Evolutionary conservation across 2,329 filamentous ascomycete species (phyloP).

Genomic region (Curvularia hawaiiensis): DNA sequence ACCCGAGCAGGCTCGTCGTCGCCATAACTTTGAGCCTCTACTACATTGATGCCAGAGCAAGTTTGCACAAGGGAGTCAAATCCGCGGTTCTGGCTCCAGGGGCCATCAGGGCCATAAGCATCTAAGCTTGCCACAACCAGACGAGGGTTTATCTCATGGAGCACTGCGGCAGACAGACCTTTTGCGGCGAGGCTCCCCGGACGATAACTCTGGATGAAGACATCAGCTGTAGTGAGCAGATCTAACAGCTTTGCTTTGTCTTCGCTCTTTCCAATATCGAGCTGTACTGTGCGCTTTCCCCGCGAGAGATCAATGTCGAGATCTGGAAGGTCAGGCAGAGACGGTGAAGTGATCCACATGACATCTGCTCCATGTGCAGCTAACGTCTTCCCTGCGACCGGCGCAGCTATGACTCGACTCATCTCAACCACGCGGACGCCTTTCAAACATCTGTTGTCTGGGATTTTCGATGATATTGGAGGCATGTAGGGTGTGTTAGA

Average conservation of each 20-base stretch:
- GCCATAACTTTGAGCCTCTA: conserved; percentile 57
- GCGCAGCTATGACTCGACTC: conserved; percentile 53
- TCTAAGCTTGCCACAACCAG: conserved; percentile 60
- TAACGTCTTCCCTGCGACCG: conserved; percentile 50
- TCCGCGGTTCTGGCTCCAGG: conserved; percentile 55
- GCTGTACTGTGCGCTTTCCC: conserved; percentile 54
- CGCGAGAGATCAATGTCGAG: conserved; percentile 52
- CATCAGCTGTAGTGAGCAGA: conserved; percentile 57
- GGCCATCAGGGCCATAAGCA: conserved; percentile 57
- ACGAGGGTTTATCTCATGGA: conserved; percentile 49
- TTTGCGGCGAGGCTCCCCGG: conserved; percentile 54
- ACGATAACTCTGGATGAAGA: conserved; percentile 60
- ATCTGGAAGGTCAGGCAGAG: conserved; percentile 49
- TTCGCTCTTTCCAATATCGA: conserved; percentile 54
- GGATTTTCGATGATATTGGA: background rate
- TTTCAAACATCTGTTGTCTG: conserved; percentile 41
- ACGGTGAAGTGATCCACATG: conserved; percentile 53
- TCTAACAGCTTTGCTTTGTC: conserved; percentile 50
- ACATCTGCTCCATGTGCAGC: conserved; percentile 55
- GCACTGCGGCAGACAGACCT: conserved; percentile 49
- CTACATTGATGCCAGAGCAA: conserved; percentile 61
- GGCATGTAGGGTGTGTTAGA: conserved; percentile 19
- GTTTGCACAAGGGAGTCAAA: conserved; percentile 64
- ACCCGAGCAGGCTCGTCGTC: conserved; percentile 49
- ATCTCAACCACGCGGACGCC: conserved; percentile 52